phyloP scores from a whole-genome alignment of 2,329 filamentous ascomycete species.

The Fusarium sororula region DNA sequence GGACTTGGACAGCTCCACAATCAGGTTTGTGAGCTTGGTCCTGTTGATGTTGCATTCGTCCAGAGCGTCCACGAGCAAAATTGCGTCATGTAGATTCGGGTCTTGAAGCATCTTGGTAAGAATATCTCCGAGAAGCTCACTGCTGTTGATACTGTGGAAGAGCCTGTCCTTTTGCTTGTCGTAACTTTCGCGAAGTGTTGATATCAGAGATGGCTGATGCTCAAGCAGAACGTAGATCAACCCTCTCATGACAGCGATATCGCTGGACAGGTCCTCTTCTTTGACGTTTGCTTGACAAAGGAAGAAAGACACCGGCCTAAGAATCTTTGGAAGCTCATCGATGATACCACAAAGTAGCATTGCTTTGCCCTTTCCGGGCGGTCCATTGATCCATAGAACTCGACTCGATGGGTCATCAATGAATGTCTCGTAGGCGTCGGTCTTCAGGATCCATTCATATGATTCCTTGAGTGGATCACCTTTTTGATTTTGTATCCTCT shows the following conservation, averaged over 20 bases:
- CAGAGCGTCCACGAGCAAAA: rapidly evolving
- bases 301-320: no score
- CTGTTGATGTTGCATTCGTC: rapidly evolving
- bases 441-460: background rate
- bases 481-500: background rate
- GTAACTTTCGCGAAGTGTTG: rapidly evolving
- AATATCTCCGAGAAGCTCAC: rapidly evolving
- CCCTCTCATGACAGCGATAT: rapidly evolving
- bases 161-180: background rate
- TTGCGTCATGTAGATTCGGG: rapidly evolving
- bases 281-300: background rate
- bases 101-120: rapidly evolving
- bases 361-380: rapidly evolving
- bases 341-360: rapidly evolving
- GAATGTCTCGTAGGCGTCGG: rapidly evolving
- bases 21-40: rapidly evolving
- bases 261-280: rapidly evolving
- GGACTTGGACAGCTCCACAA: rapidly evolving
- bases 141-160: background rate
- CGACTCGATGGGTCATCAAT: rapidly evolving
- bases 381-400: rapidly evolving
- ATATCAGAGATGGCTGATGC: rapidly evolving
- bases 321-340: no score
- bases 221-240: background rate
- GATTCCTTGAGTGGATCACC: rapidly evolving